A percentile compares a stretch with the other conserved stretches of the same genome.
Evolutionary conservation across 768 basidiomycete genomes (phyloP).

Genomic region (Termitomyces sp.): DNA sequence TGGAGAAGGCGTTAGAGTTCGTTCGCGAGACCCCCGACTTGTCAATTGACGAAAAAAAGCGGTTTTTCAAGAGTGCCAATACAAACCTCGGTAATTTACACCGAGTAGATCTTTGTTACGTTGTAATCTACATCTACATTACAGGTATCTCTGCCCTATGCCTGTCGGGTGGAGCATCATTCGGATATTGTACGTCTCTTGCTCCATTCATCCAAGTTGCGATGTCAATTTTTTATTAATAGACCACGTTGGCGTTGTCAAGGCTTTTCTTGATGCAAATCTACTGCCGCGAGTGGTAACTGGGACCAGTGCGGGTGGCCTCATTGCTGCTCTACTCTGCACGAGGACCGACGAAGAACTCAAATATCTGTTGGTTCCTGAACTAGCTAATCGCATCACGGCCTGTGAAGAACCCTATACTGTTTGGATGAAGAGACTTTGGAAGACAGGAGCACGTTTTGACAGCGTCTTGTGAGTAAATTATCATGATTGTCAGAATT

Average conservation of each 20-base stretch:
- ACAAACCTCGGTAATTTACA: conserved; percentile 65
- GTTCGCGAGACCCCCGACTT: conserved; percentile 71
- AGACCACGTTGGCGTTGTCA: conserved; percentile 90
- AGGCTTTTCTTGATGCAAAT: conserved; percentile 83
- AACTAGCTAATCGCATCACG: conserved; percentile 77
- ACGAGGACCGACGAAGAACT: conserved; percentile 89
- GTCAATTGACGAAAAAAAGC: conserved; percentile 81
- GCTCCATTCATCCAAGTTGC: not conserved
- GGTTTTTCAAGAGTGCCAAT: conserved; percentile 87
- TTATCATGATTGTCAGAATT: not conserved
- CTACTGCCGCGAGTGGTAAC: conserved; percentile 90
- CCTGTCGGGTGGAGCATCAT: conserved; percentile 92
- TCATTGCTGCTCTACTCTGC: conserved; percentile 72
- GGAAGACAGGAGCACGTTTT: conserved; percentile 91
- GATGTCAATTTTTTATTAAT: not conserved
- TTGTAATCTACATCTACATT: not conserved
- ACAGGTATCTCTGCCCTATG: conserved; percentile 79
- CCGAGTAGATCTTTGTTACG: not conserved
- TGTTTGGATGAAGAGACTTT: conserved; percentile 68
- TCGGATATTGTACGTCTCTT: conserved; percentile 78
- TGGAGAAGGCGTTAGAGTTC: conserved; percentile 69
- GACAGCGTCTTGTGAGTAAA: conserved; percentile 58
- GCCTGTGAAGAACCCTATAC: conserved; percentile 75
- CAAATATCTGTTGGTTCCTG: conserved; percentile 68
- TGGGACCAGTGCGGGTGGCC: conserved; percentile 90